Percentiles rank a stretch among this genome's conserved stretches.
Conservation (phyloP, 2,329 filamentous ascomycete species). For the Plectosphaerella sp. region DNA sequence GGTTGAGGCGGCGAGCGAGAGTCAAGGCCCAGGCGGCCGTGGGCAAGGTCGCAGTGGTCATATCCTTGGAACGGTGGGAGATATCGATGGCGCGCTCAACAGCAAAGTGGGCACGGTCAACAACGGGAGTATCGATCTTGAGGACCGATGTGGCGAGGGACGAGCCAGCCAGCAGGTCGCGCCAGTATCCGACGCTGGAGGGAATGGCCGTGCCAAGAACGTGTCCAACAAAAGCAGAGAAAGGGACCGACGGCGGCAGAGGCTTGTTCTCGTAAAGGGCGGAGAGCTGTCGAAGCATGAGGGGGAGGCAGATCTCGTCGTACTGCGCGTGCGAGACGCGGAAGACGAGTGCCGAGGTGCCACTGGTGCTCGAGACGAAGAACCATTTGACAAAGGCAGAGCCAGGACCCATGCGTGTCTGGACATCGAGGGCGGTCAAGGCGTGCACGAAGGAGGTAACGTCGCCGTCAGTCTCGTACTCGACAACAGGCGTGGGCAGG, state of each 20-base stretch:
- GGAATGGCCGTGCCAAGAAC: slow-evolving; percentile 34
- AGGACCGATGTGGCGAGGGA: slow-evolving; percentile 34
- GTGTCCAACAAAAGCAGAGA: slow-evolving; percentile 41
- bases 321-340: slow-evolving; percentile 67
- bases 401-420: slow-evolving; percentile 51
- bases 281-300: slow-evolving; percentile 57
- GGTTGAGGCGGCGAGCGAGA: slow-evolving; percentile 48
- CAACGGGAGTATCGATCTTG: slow-evolving; percentile 31
- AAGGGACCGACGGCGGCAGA: slow-evolving; percentile 29
- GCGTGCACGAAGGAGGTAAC: slow-evolving; percentile 46
- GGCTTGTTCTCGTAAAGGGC: slow-evolving; percentile 37
- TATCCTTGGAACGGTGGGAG: slow-evolving; percentile 42
- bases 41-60: slow-evolving; percentile 61
- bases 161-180: slow-evolving; percentile 50
- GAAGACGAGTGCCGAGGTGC: slow-evolving; percentile 44
- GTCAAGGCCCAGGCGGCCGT: slow-evolving; percentile 63
- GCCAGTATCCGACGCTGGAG: slow-evolving; percentile 57
- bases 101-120: slow-evolving; percentile 32
- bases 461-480: slow-evolving; percentile 46
- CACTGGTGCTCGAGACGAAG: slow-evolving; percentile 33
- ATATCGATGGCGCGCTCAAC: slow-evolving; percentile 39
- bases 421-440: slow-evolving; percentile 51
- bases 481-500: slow-evolving; percentile 44
- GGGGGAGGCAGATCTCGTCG: slow-evolving; percentile 62
- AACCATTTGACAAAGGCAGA: slow-evolving; percentile 59